These are phyloP conservation scores for Sporobolomyces phaffii DNA, from an alignment of 768 basidiomycete genomes.

Conservation along the genomic window DNA sequence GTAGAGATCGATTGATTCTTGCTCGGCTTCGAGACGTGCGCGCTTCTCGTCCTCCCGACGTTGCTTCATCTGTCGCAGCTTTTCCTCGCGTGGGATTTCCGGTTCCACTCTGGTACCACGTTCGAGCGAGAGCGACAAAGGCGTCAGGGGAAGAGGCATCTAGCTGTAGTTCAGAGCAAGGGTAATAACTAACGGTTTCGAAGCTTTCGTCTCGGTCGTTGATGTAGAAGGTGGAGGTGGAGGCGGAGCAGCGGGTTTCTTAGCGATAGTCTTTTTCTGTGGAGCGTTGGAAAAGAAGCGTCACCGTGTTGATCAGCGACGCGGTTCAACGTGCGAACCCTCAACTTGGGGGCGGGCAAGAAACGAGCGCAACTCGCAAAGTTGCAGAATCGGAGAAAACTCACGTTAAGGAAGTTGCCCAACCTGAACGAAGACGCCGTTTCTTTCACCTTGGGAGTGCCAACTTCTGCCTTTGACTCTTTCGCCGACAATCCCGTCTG, in stretches of 20 bases:
- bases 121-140: background rate
- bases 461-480: too few species aligned
- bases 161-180: background rate
- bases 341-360: too few species aligned
- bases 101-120: background rate
- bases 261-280: background rate
- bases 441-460: too few species aligned
- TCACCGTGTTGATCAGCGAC: background rate
- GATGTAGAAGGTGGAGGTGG: background rate
- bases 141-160: background rate
- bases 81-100: background rate
- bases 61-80: background rate
- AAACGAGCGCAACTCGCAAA: too few species aligned
- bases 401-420: background rate
- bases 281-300: background rate
- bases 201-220: background rate
- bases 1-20: slow-evolving; percentile 2
- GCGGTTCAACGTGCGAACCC: too few species aligned
- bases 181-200: background rate
- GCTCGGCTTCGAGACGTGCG: background rate
- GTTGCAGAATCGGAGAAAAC: background rate
- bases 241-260: background rate
- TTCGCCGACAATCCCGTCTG: too few species aligned
- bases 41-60: background rate
- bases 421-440: background rate